Percentiles rank a stretch among this genome's conserved stretches.
Evolutionary conservation across 2,329 filamentous ascomycete species (phyloP).

Genomic region (Penicillium sp.): DNA sequence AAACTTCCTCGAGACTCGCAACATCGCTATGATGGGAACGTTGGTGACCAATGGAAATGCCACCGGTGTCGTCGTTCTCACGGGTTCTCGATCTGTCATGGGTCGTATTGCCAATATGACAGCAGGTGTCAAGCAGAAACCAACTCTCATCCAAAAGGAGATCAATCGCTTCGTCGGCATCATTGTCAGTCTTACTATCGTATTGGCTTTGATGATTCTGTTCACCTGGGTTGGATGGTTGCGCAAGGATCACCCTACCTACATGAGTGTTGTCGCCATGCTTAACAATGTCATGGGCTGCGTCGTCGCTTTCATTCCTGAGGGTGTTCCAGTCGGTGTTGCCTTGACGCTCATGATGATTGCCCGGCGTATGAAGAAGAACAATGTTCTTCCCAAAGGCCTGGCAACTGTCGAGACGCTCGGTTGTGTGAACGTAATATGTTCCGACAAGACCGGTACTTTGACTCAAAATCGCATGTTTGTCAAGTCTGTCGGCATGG

Average conservation of each 20-base stretch:
- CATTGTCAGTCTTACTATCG: slow-evolving; percentile 66
- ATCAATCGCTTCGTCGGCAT: slow-evolving; percentile 70
- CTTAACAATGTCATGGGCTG: slow-evolving; percentile 72
- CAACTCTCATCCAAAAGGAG: slow-evolving; percentile 70
- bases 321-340: slow-evolving; percentile 68
- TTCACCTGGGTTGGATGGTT: slow-evolving; percentile 66
- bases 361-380: slow-evolving; percentile 71
- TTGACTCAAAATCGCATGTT: slow-evolving; percentile 67
- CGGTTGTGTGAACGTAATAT: slow-evolving; percentile 71
- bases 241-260: slow-evolving; percentile 61
- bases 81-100: slow-evolving; percentile 70
- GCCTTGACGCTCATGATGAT: slow-evolving; percentile 72
- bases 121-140: slow-evolving; percentile 64
- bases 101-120: slow-evolving; percentile 73
- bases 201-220: slow-evolving; percentile 55
- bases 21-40: slow-evolving; percentile 74
- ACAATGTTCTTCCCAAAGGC: slow-evolving; percentile 76
- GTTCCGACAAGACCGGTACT: slow-evolving; percentile 72
- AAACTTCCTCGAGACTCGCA: slow-evolving; percentile 75
- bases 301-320: slow-evolving; percentile 75
- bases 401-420: slow-evolving; percentile 76
- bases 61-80: slow-evolving; percentile 67
- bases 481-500: slow-evolving; percentile 44
- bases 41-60: slow-evolving; percentile 70
- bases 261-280: slow-evolving; percentile 69